Evolutionary conservation across 1,139 yeast genomes (phyloP).

Genomic region (Suhomyces atakaporum): DNA sequence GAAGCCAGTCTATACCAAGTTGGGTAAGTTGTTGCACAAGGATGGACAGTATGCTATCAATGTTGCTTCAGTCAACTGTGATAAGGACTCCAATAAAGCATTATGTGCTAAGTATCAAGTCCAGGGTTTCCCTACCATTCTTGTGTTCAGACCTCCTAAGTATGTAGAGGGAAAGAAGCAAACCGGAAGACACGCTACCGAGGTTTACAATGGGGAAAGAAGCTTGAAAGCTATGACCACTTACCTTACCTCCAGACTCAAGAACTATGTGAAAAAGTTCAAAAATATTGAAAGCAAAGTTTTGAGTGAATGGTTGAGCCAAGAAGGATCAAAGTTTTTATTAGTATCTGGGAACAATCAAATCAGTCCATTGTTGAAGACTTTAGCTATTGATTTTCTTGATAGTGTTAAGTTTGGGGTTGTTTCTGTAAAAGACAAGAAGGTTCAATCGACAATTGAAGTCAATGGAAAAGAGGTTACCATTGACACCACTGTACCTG

Average conservation of each 20-base stretch:
- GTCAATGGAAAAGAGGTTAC: conserved; percentile 26
- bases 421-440: conserved; percentile 19
- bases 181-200: conserved; percentile 53
- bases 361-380: conserved; percentile 64
- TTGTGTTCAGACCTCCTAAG: conserved; percentile 84
- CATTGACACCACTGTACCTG: conserved; percentile 26
- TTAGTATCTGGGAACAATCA: conserved; percentile 49
- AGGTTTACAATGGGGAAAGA: conserved; percentile 71
- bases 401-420: conserved; percentile 32
- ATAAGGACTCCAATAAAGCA: conserved; percentile 61
- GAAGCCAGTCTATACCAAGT: conserved; percentile 57
- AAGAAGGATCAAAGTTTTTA: conserved; percentile 32
- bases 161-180: conserved; percentile 30
- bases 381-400: conserved; percentile 76
- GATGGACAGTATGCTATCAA: conserved; percentile 58
- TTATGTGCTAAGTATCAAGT: conserved; percentile 70
- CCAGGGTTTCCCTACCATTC: conserved; percentile 78
- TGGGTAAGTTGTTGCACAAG: conserved; percentile 56
- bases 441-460: conserved; percentile 14
- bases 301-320: conserved; percentile 32
- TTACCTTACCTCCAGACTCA: conserved; percentile 61
- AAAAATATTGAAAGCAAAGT: conserved; percentile 26
- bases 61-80: conserved; percentile 89
- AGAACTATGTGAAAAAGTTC: conserved; percentile 67
- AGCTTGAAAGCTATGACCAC: conserved; percentile 58